A percentile compares a stretch with the other conserved stretches of the same genome.
These are phyloP conservation scores for Asterophora lycoperdoides DNA, from an alignment of 768 basidiomycete genomes.

Conservation along the genomic window DNA sequence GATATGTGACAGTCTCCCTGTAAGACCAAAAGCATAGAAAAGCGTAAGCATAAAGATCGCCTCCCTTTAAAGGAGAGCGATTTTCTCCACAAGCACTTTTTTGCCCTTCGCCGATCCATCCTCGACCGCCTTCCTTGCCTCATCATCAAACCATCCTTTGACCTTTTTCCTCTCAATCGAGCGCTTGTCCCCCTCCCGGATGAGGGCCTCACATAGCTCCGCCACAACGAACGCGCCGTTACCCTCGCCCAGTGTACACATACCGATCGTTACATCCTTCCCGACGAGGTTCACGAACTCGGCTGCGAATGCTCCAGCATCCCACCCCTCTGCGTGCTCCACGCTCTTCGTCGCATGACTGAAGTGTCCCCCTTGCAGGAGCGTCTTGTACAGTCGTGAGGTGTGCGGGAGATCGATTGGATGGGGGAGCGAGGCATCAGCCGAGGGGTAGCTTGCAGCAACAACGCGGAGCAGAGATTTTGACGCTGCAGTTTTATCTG, in stretches of 20 bases:
- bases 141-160: slow-evolving; percentile 54
- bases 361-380: slow-evolving; percentile 90
- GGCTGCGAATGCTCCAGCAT: slow-evolving; percentile 54
- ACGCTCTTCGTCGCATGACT: slow-evolving; percentile 56
- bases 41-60: too few relatives aligned
- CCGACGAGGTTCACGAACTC: slow-evolving; percentile 54
- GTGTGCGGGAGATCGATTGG: slow-evolving; percentile 79
- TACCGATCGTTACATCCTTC: slow-evolving; percentile 43
- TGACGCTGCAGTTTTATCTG: slow-evolving; percentile 70
- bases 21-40: too few relatives aligned
- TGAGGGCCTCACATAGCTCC: slow-evolving; percentile 61
- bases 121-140: slow-evolving; percentile 45
- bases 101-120: slow-evolving; percentile 64
- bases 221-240: slow-evolving; percentile 75
- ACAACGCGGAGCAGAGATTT: slow-evolving; percentile 58
- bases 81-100: slow-evolving; percentile 61
- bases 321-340: slow-evolving; percentile 49
- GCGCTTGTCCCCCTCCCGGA: slow-evolving; percentile 30
- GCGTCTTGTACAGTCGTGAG: slow-evolving; percentile 80
- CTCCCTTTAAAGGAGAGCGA: slow-evolving; percentile 28
- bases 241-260: slow-evolving; percentile 51
- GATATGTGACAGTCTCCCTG: too few relatives aligned
- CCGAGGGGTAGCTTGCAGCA: slow-evolving; percentile 50
- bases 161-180: slow-evolving; percentile 39
- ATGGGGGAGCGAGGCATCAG: slow-evolving; percentile 49